phyloP scores from a whole-genome alignment of 176 grass and related monocot species.

The Microstegium vimineum region DNA sequence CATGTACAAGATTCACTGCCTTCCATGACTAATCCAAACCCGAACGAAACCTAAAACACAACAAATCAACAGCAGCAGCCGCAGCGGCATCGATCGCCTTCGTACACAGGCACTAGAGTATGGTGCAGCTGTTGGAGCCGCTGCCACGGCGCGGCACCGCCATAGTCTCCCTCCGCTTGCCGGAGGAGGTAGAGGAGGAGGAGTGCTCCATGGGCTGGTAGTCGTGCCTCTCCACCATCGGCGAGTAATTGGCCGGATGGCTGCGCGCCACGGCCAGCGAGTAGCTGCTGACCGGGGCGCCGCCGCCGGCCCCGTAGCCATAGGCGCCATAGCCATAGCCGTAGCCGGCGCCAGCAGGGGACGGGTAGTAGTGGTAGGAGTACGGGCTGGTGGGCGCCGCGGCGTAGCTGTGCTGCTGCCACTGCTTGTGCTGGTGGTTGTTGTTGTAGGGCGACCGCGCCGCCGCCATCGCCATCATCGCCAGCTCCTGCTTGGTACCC shows the following conservation, averaged over 20 bases:
- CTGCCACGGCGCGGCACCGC: slow-evolving; percentile 22
- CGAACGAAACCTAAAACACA: neutral
- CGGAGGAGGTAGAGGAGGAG: neutral
- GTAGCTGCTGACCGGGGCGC: slow-evolving; percentile 30
- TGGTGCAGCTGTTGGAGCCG: slow-evolving; percentile 10
- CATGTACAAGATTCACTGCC: neutral
- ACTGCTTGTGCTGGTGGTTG: neutral
- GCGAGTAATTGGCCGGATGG: slow-evolving; percentile 50
- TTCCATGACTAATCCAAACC: neutral
- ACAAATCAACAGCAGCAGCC: neutral
- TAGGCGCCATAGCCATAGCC: neutral
- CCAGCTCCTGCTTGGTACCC: slow-evolving; percentile 9
- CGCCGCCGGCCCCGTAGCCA: slow-evolving; percentile 1
- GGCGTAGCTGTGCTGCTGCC: slow-evolving; percentile 8
- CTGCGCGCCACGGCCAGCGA: slow-evolving; percentile 32
- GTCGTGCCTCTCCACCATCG: slow-evolving; percentile 44
- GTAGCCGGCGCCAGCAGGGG: slow-evolving; percentile 6
- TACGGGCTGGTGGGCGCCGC: slow-evolving; percentile 15
- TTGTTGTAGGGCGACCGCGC: slow-evolving; percentile 20
- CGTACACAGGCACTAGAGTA: neutral
- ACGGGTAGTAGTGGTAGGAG: slow-evolving; percentile 33
- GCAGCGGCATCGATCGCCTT: too few species aligned
- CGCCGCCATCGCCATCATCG: neutral
- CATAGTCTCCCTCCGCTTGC: neutral
- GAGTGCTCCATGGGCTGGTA: slow-evolving; percentile 25